These are phyloP conservation scores for Breviolum minutum DNA, from an alignment of 73 alveolate species.

Conservation along the genomic window DNA sequence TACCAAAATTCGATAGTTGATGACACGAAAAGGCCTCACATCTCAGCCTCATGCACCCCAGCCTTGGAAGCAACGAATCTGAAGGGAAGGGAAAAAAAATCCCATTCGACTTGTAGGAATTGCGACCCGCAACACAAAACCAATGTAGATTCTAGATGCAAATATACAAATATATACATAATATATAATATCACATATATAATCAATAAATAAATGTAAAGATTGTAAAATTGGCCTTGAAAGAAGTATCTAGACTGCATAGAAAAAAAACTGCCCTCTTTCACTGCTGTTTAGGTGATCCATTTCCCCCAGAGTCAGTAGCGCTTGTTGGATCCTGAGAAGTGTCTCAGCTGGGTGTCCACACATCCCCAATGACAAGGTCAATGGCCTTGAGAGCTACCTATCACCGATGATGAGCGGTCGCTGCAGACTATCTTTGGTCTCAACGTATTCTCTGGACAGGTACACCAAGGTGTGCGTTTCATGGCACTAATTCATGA, in stretches of 20 bases:
- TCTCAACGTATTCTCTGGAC: neutral
- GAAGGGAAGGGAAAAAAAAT: neutral
- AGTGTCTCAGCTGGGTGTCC: neutral
- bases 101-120: neutral
- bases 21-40: slow-evolving; percentile 1
- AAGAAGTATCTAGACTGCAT: neutral
- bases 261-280: neutral
- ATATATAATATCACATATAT: neutral
- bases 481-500: neutral
- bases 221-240: neutral
- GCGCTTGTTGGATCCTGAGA: neutral
- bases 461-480: neutral
- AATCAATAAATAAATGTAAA: neutral
- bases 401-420: neutral
- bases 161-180: neutral
- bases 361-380: neutral
- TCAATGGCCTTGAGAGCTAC: neutral
- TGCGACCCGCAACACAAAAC: neutral
- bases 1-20: too few species aligned
- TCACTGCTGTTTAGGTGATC: neutral
- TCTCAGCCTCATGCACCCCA: slow-evolving; percentile 20
- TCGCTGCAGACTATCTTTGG: neutral
- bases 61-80: neutral
- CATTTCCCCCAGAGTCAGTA: neutral
- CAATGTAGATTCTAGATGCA: neutral